Conservation (phyloP, 2,329 filamentous ascomycete species). For the Arachnomyces sp. region DNA sequence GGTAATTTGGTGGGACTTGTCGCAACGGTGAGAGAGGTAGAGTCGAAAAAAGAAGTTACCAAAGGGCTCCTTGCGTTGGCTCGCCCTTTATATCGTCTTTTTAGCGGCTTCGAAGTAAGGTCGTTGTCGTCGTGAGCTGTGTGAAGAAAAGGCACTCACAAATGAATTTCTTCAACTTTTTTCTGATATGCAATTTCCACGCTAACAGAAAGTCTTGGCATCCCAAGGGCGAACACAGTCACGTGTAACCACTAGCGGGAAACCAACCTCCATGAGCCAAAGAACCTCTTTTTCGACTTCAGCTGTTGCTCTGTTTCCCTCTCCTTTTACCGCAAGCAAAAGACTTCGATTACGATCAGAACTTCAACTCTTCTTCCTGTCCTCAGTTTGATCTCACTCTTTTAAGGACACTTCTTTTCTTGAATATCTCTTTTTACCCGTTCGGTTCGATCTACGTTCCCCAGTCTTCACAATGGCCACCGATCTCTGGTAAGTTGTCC, state of each 20-base stretch:
- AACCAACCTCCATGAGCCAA: too few species aligned
- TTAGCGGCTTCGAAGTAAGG: not conserved
- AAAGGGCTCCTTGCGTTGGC: conserved; percentile 40
- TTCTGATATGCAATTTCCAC: too few species aligned
- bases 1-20: too few species aligned
- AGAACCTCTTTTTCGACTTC: not conserved
- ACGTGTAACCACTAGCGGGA: not conserved
- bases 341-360: too few species aligned
- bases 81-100: conserved; percentile 26
- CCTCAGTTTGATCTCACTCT: not conserved
- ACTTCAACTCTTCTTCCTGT: not conserved
- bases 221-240: too few species aligned
- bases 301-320: not conserved
- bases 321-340: not conserved
- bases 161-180: too few species aligned
- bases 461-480: conserved; percentile 57
- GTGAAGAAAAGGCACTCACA: too few species aligned
- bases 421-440: conserved; percentile 8
- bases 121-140: too few species aligned
- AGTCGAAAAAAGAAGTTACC: conserved; percentile 3
- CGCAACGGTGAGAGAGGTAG: too few species aligned
- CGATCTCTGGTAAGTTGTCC: conserved; percentile 69
- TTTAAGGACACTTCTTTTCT: not conserved
- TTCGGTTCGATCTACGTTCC: conserved; percentile 9
- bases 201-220: too few species aligned